Base-by-base conservation (phyloP, 208 protist species). In the Wallacemonas sp. region DNA sequence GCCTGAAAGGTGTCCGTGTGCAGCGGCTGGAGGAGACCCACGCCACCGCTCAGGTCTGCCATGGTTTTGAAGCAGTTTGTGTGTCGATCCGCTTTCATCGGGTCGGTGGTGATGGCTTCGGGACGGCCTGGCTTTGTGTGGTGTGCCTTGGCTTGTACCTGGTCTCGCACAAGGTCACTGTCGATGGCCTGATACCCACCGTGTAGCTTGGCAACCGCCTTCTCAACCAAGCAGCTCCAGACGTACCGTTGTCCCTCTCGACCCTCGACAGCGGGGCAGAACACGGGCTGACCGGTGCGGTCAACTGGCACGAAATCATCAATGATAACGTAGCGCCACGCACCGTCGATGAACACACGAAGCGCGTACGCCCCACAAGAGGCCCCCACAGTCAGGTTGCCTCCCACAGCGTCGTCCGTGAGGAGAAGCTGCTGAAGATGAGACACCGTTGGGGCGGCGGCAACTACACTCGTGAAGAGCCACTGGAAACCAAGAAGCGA, bases 281-380 rank as follows among this genome's bases (percentile, higher is more conserved):
- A 96, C 51, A 94, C 70, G 41, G 84, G 68, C 11, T 71, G 56
- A 24, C 88, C 87, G 28, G 80, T 64, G 22, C 44, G 58, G 64
- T 94, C 77, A 8, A 94, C 82, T 0, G 91, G 91, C 28, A 96
- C 66, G 56, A 88, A 93, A 62, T 95, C 91, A 71, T 96, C 91
- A 0, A 95, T 79, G 26, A 96, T 41, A 5, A 96, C 80, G 67
- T 78, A 94, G 38, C 88, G 78, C 91, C 91, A 96, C 22, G n/a
- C 69, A 6, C 91, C 86, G 64, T 96, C 91, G 27, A 94, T 71
- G 59, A 86, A 80, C 0, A 94, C 33, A 8, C 84, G 71, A 41
- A 92, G 70, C 15, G 61, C 67, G 67, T 93, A 96, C 12, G 94
- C 63, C 27, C 75, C 71, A 21, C 51, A 58, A 4, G 51, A 58